Percentiles rank a stretch among this genome's conserved stretches.
phyloP scores from a whole-genome alignment of 371 early-diverging fungal species.

The Lichtheimia ornata region DNA sequence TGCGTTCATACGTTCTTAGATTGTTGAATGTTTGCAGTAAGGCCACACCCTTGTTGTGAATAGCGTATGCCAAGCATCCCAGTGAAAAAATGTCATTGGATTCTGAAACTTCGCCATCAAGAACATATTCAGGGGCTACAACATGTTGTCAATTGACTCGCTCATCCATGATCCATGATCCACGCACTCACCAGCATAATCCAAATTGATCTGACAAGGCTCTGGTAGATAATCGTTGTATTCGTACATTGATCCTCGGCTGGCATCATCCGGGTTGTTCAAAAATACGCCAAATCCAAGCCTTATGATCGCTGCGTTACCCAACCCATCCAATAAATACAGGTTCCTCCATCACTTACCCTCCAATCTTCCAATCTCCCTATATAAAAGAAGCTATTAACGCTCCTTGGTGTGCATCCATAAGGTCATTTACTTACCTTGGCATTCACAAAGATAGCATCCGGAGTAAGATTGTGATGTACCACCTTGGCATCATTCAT shows the following conservation, averaged over 20 bases:
- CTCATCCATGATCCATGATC: background rate
- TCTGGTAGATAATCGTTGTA: conserved; percentile 66
- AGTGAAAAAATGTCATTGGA: conserved; percentile 83
- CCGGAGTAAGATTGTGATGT: conserved; percentile 79
- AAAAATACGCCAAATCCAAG: conserved; percentile 70
- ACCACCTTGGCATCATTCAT: conserved; percentile 77
- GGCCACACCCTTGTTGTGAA: conserved; percentile 72
- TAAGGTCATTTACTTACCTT: conserved; percentile 45
- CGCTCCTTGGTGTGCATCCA: background rate
- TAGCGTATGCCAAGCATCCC: conserved; percentile 78
- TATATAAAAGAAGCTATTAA: conserved; percentile 15
- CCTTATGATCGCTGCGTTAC: conserved; percentile 23
- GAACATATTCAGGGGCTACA: conserved; percentile 76
- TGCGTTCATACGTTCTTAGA: conserved; percentile 64
- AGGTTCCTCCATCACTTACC: conserved; percentile 36
- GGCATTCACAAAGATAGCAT: conserved; percentile 77
- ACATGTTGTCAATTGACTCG: background rate
- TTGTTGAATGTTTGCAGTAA: conserved; percentile 69
- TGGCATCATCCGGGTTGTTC: conserved; percentile 40
- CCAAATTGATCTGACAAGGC: conserved; percentile 69
- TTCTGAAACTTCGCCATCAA: conserved; percentile 55
- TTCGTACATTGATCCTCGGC: conserved; percentile 45
- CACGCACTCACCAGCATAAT: conserved; percentile 57
- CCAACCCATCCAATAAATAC: background rate
- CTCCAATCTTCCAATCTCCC: conserved; percentile 93